Evolutionary conservation across 257 asterid genomes (phyloP).

Genomic region (Solanum rostratum): DNA sequence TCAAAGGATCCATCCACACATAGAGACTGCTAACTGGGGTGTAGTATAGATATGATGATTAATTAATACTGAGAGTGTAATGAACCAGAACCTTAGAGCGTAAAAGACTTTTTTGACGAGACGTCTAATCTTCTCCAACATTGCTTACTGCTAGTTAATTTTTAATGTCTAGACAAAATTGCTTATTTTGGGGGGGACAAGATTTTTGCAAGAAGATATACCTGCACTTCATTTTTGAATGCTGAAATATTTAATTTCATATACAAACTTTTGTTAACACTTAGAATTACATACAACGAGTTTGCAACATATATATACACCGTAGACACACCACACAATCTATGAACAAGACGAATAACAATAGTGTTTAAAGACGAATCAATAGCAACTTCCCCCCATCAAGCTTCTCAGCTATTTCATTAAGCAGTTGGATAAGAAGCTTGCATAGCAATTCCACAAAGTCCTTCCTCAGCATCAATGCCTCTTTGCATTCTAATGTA

Average conservation of each 20-base stretch:
- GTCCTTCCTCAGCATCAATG: not conserved
- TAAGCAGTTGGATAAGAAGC: not conserved
- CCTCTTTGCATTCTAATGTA: not conserved
- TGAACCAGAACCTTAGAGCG: no score
- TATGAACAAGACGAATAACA: not conserved
- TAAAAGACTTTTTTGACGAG: no score
- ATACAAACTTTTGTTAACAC: not conserved
- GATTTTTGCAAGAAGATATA: not conserved
- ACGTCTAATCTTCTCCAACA: no score
- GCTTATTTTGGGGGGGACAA: not conserved
- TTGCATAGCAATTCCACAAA: not conserved
- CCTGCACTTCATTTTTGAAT: not conserved
- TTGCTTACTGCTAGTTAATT: not conserved
- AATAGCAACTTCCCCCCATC: not conserved
- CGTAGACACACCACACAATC: not conserved
- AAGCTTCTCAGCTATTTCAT: not conserved
- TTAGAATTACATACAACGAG: not conserved
- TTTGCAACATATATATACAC: not conserved
- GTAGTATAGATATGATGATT: no score
- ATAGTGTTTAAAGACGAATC: not conserved
- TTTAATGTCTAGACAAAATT: not conserved
- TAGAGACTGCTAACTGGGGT: not conserved
- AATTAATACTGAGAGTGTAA: no score
- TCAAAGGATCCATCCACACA: not conserved
- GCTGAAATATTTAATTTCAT: not conserved